Evolutionary conservation across 75 land plant species (phyloP).

Genomic region (Picea glauca): DNA sequence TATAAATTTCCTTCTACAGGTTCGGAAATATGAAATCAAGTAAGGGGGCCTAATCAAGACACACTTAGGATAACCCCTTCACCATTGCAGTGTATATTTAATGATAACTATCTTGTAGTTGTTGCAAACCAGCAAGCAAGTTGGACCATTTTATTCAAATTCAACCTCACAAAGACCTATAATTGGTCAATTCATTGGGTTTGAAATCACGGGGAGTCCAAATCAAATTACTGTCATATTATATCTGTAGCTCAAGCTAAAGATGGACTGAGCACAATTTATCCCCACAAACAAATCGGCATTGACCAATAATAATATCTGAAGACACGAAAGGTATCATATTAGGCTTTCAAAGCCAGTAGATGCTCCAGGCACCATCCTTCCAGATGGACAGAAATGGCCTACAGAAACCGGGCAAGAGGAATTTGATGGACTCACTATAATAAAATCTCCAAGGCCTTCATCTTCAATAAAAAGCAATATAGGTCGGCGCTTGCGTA

Average conservation of each 20-base stretch:
- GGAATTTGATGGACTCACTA: neutral
- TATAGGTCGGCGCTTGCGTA: neutral
- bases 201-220: neutral
- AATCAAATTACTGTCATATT: conserved; percentile 1
- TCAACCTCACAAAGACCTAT: too few relatives aligned
- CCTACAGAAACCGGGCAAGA: neutral
- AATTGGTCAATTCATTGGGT: too few relatives aligned
- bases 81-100: too few relatives aligned
- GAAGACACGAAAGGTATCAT: neutral
- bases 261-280: neutral
- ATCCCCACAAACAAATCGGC: conserved; percentile 1
- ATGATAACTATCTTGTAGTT: too few relatives aligned
- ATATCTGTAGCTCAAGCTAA: conserved; percentile 1
- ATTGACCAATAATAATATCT: neutral
- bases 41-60: too few relatives aligned
- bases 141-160: too few relatives aligned
- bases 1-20: too few relatives aligned
- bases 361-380: neutral
- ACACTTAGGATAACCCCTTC: too few relatives aligned
- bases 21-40: too few relatives aligned
- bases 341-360: neutral
- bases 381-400: conserved; percentile 2
- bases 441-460: conserved; percentile 1
- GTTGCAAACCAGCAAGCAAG: too few relatives aligned
- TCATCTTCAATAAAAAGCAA: conserved; percentile 12